Evolutionary conservation across 1,284 basidiomycete genomes (phyloP).

Genomic region (Ceratobasidium papillatum): DNA sequence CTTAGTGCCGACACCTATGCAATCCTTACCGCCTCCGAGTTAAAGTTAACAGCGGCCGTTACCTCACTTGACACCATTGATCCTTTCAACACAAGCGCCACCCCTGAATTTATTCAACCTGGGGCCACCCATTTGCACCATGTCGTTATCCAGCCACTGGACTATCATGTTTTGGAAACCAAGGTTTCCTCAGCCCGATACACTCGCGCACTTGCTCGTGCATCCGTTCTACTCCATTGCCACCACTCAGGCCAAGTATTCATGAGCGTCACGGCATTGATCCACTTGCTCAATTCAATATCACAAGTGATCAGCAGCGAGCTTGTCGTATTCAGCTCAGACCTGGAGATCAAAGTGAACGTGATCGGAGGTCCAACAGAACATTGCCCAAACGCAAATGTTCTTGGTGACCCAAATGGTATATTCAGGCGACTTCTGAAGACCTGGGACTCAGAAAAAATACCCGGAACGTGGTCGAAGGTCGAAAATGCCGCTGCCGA

Average conservation of each 20-base stretch:
- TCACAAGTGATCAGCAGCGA: not conserved
- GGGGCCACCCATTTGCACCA: not conserved
- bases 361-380: constrained; percentile 8
- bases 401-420: not conserved
- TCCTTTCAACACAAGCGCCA: not conserved
- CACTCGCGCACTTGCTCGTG: not conserved
- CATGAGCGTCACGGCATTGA: not conserved
- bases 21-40: constrained; percentile 7
- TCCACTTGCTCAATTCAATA: constrained; percentile 6
- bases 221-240: constrained; percentile 16
- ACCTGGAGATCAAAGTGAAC: constrained; percentile 4
- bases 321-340: not conserved
- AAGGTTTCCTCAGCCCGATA: not conserved
- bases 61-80: not conserved
- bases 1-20: constrained; percentile 24
- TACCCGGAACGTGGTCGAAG: constrained; percentile 16
- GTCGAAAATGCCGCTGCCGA: not conserved
- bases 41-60: not conserved
- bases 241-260: not conserved
- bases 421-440: constrained; percentile 1
- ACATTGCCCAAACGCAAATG: not conserved
- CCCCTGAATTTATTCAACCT: not conserved
- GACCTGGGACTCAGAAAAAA: not conserved
- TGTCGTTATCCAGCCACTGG: not conserved
- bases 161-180: not conserved